Evolutionary conservation across 2,329 filamentous ascomycete species (phyloP).

Genomic region (Beauveria varroae): DNA sequence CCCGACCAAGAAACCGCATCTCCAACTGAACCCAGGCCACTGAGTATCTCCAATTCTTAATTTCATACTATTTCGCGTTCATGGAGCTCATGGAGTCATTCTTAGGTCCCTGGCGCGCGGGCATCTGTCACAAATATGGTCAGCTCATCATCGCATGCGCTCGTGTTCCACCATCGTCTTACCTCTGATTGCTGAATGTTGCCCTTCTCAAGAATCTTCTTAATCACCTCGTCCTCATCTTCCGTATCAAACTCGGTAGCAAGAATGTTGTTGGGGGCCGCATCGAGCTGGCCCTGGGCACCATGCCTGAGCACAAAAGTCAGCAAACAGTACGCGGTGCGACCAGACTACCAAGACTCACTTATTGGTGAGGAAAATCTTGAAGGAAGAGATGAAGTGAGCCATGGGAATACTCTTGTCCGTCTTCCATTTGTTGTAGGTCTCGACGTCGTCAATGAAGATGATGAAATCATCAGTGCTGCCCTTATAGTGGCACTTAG

Average conservation of each 20-base stretch:
- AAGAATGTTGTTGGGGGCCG: slow-evolving; percentile 65
- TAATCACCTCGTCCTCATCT: slow-evolving; percentile 72
- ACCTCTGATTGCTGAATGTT: slow-evolving; percentile 55
- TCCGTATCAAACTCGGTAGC: slow-evolving; percentile 83
- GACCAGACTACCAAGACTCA: slow-evolving; percentile 40
- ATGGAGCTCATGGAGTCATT: slow-evolving; percentile 44
- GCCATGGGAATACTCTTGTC: slow-evolving; percentile 74
- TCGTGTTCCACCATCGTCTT: slow-evolving; percentile 14
- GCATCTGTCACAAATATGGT: slow-evolving; percentile 31
- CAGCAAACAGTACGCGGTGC: slow-evolving; percentile 8
- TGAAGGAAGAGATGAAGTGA: slow-evolving; percentile 80
- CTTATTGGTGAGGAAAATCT: slow-evolving; percentile 87
- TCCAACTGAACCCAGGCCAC: too few species aligned
- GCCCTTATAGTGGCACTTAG: slow-evolving; percentile 85
- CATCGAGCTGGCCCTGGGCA: slow-evolving; percentile 69
- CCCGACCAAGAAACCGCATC: too few species aligned
- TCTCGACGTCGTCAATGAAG: slow-evolving; percentile 51
- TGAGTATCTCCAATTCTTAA: too few species aligned
- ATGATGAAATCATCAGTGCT: slow-evolving; percentile 49
- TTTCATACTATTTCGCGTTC: slow-evolving; percentile 29
- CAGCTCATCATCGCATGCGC: slow-evolving; percentile 9
- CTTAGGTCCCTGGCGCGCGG: slow-evolving; percentile 43
- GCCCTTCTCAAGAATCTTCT: slow-evolving; percentile 73
- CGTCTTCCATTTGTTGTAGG: slow-evolving; percentile 71
- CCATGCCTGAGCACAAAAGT: slow-evolving; percentile 58